Evolutionary conservation across 768 basidiomycete genomes (phyloP).

Genomic region (Lactarius tabidus): DNA sequence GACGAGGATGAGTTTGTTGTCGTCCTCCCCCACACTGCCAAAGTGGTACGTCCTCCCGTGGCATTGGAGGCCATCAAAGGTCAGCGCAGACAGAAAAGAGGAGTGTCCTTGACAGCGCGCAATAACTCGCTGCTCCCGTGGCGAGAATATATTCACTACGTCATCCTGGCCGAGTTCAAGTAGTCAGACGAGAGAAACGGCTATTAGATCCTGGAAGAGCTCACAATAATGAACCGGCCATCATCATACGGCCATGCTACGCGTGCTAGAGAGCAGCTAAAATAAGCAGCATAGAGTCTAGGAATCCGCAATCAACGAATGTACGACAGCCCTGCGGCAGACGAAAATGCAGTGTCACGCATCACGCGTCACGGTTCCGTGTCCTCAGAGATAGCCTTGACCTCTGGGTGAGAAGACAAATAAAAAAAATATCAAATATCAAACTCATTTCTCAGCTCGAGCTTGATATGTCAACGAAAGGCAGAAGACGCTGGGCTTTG

Average conservation of each 20-base stretch:
- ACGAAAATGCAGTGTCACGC: slow-evolving; percentile 65
- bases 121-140: slow-evolving; percentile 89
- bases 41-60: slow-evolving; percentile 92
- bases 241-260: slow-evolving; percentile 97
- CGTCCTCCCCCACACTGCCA: slow-evolving; percentile 95
- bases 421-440: slow-evolving; percentile 30
- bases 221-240: slow-evolving; percentile 84
- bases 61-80: slow-evolving; percentile 86
- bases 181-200: background rate
- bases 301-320: background rate
- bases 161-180: slow-evolving; percentile 77
- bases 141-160: slow-evolving; percentile 89
- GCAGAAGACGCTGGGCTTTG: slow-evolving; percentile 70
- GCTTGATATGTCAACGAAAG: background rate
- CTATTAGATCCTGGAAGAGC: background rate
- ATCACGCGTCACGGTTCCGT: slow-evolving; percentile 81
- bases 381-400: slow-evolving; percentile 88
- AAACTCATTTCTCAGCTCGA: slow-evolving; percentile 8
- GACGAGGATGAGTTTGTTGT: slow-evolving; percentile 90
- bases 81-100: slow-evolving; percentile 85
- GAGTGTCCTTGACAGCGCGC: slow-evolving; percentile 97
- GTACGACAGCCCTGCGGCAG: background rate
- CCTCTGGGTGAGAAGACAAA: slow-evolving; percentile 94
- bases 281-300: slow-evolving; percentile 92
- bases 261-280: slow-evolving; percentile 83